Conservation (phyloP, 805 yeast species). For the Barnettozyma vustinii region DNA sequence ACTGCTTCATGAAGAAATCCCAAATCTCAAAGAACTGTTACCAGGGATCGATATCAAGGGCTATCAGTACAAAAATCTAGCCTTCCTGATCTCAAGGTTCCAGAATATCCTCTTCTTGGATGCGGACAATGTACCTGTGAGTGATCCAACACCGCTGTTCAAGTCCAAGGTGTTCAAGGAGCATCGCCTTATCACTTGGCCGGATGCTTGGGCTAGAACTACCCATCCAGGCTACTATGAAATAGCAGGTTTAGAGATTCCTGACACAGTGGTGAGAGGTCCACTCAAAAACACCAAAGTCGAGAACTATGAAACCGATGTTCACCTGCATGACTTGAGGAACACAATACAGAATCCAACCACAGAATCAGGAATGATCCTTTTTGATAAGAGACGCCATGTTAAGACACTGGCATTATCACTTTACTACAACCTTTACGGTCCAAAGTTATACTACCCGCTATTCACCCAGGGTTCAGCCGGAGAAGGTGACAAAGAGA, state of each 20-base stretch:
- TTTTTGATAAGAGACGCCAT: conserved; percentile 54
- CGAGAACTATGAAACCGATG: conserved; percentile 21
- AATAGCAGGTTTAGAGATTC: conserved; percentile 50
- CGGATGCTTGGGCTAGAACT: conserved; percentile 81
- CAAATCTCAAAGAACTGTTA: conserved; percentile 24
- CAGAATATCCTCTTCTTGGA: conserved; percentile 68
- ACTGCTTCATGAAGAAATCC: conserved; percentile 43
- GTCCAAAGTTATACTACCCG: conserved; percentile 63
- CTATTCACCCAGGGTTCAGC: conserved; percentile 64
- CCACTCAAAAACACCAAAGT: conserved; percentile 27
- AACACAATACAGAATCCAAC: conserved; percentile 62
- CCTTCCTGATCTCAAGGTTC: conserved; percentile 67
- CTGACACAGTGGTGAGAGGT: conserved; percentile 30
- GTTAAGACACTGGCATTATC: conserved; percentile 52
- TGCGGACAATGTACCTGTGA: conserved; percentile 68
- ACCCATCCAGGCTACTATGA: conserved; percentile 65
- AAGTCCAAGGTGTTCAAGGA: conserved; percentile 43
- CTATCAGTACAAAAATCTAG: conserved; percentile 65
- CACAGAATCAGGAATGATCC: conserved; percentile 62
- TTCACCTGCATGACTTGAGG: conserved; percentile 49
- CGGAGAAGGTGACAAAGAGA: conserved; percentile 76
- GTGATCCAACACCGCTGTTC: conserved; percentile 53
- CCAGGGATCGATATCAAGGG: conserved; percentile 44
- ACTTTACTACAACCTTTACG: conserved; percentile 58
- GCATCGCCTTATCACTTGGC: conserved; percentile 58